Base-by-base conservation (phyloP, 345 rosid genomes). In the Citrus inodora region DNA sequence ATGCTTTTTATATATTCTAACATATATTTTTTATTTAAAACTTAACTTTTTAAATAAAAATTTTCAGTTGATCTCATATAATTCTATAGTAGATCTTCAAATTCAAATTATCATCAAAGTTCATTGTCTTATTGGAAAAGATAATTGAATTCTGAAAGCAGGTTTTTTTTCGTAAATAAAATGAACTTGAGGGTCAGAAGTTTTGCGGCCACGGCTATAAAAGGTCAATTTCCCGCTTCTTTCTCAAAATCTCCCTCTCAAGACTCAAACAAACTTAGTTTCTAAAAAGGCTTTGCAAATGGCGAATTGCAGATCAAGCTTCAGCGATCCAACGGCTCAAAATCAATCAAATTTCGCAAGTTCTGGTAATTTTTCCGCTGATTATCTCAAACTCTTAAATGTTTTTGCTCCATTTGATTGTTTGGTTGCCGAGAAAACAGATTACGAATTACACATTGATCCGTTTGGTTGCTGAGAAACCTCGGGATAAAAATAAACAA, bases 251-350 rank as follows among this genome's bases (percentile, higher is more conserved):
- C 30, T 5, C 21, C 28, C 21, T 21, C 22, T 24, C 21, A 1
- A 37, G 25, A 0, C 27, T 25, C 27, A 25, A 25, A 0, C n/a
- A 60, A 27, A 22, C 24, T 48, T 27, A 19, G 6, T n/a, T 75
- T 48, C 14, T 13, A 46, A 0, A 46, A 1, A 33, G 13, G n/a
- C 19, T 5, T 61, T 73, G 40, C 14, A 38, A 9, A 86, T 84
- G 86, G 81, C 78, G 64, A 76, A 70, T 53, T 74, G 65, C 21
- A 53, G 59, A 38, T 38, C 84, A 55, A 73, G 71, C 78, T 67
- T 53, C 76, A 38, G 63, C 48, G 76, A 77, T 60, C 75, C 76
- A 67, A 42, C 77, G 65, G 65, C 56, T 70, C 81, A 69, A 60
- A 76, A 78, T 69, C 53, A 75, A 42, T 70, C 76, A 17, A 70